Percentiles rank a stretch among this genome's conserved stretches.
phyloP scores from a whole-genome alignment of 805 yeast genomes.

The Ogataea methanolica region DNA sequence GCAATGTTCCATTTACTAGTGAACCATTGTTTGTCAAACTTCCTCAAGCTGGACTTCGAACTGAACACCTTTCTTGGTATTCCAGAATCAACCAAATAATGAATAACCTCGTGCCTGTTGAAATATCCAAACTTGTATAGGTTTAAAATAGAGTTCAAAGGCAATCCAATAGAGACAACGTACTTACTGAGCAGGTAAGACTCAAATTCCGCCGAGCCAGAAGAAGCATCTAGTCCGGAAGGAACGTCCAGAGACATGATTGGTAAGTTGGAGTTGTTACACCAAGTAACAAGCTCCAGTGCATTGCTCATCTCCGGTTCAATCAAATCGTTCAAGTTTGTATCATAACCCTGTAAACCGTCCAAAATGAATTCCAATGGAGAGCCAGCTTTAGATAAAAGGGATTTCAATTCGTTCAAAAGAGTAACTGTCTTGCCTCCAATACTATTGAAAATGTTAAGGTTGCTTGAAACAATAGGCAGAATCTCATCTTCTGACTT shows the following conservation, averaged over 20 bases:
- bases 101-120: conserved; percentile 44
- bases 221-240: conserved; percentile 77
- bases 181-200: conserved; percentile 38
- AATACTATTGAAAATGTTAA: conserved; percentile 48
- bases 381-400: conserved; percentile 48
- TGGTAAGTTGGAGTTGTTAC: conserved; percentile 44
- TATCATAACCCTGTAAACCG: conserved; percentile 81
- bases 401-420: conserved; percentile 32
- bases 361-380: conserved; percentile 80
- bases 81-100: conserved; percentile 67
- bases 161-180: conserved; percentile 69
- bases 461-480: conserved; percentile 39
- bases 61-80: conserved; percentile 54
- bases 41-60: conserved; percentile 38
- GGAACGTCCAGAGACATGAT: conserved; percentile 74
- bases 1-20: conserved; percentile 17
- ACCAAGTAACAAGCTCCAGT: conserved; percentile 57
- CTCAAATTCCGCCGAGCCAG: conserved; percentile 46
- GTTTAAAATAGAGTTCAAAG: conserved; percentile 56
- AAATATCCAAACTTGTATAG: conserved; percentile 54
- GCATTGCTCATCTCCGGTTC: conserved; percentile 38
- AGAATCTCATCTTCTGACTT: conserved; percentile 35
- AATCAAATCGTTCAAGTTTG: conserved; percentile 55
- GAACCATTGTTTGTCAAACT: conserved; percentile 38
- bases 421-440: conserved; percentile 65